Base-by-base conservation (phyloP, 805 yeast species). In the Blastobotrys chiropterorum region DNA sequence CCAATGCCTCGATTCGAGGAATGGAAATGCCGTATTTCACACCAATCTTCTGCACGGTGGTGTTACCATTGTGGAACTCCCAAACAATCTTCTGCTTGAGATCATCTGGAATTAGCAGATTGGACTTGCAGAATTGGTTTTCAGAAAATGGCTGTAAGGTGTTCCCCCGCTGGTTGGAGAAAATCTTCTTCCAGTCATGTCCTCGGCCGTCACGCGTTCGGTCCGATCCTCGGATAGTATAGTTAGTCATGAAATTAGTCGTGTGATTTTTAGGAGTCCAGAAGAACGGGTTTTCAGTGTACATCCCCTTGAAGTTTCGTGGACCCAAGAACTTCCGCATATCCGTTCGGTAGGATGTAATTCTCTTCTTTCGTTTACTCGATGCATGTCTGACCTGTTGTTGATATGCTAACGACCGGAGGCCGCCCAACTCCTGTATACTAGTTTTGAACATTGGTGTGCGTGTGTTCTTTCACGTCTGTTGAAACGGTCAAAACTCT, bases 1-100 rank as follows among this genome's bases (percentile, higher is more conserved):
- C 71, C 52, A 92, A 76, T n/a, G 97, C 98, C 64, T 90, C 96
- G 17, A 94, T 75, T 67, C 98, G 80, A 49, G 90, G 86, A 55
- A 90, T 79, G 64, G 88, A 86, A 58, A 92, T 73, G 2, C 95
- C 92, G 63, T 82, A 83, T 62, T 80, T 79, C 56, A 83, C 79
- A 8, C 97, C 90, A 45, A 87, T 82, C 58, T 82, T 84, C 65
- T 86, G 92, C 19, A 45, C 41, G n/a, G 41, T 17, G n/a, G 17
- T 31, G 21, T 45, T 31, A 34, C 21, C 21, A 3, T 5, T 15
- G 31, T 19, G 11, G 22, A 21, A 43, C 3, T 43, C 46, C 14
- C 26, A 14, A 11, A 38, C 16, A 38, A 38, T 38, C 43, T 77
- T 72, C 22, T 69, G 66, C 65, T 85, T 86, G 66, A 86, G 75